Base-by-base conservation (phyloP, 1,284 basidiomycete species). In the Leucoagaricus sp. region DNA sequence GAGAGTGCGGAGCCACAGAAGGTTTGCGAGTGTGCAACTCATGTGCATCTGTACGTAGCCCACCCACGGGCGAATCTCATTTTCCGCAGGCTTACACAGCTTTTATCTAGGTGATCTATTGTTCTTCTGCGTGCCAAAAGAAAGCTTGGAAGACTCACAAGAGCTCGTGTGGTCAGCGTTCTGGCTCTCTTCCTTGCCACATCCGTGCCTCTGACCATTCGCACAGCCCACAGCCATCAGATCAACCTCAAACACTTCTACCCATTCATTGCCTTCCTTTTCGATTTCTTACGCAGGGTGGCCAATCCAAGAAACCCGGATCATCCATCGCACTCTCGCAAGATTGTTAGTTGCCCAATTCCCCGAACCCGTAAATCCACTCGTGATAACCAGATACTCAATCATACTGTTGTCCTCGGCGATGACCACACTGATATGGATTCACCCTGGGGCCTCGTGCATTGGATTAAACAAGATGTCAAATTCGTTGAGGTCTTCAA, bases 311-410 rank as follows among this genome's bases (percentile, higher is more conserved):
- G 55, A 0, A 19, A 23, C 5, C 23, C 7, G 3, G 4, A 25
- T 10, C 36, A 42, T 26, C 38, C 38, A 5, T 72, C 68, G 1
- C 26, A 71, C 6, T 50, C n/a, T 0, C 69, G 69, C 44, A 45
- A 60, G 8, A 71, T 77, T 40, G 29, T 74, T 28, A 73, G 73
- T 50, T 53, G 64, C 6, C 71, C 73, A 3, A 70, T 69, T 52
- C 74, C 74, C 0, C 60, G 63, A 15, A 26, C 55, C 3, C 41
- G n/a, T 8, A 58, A 65, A 10, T 47, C 40, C 10, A 13, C n/a
- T 0, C 64, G 71, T 19, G 66, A 64, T 1, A 71, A 72, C 34
- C 68, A 65, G 1, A 65, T 23, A 48, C 60, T 8, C 69, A 73
- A 4, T 68, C 69, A 50, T 61, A 51, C 72, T 10, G 61, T 77